Evolutionary conservation across 306 rosid genomes (phyloP).

Genomic region (Vigna mungo): DNA sequence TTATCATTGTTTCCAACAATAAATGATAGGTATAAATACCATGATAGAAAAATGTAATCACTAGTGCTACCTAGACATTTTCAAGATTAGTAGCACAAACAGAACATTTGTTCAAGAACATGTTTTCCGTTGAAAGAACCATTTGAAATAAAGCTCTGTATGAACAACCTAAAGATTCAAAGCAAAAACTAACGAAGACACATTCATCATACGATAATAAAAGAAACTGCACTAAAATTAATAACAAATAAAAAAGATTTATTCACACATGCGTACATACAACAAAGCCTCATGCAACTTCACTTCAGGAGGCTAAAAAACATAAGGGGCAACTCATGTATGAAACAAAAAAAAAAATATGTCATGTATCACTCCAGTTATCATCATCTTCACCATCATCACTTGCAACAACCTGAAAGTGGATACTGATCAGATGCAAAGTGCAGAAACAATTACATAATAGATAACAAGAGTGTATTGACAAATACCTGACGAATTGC

Average conservation of each 20-base stretch:
- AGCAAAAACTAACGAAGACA: constrained; percentile 37
- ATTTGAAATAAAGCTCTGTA: background rate
- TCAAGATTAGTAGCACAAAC: background rate
- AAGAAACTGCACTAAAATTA: constrained; percentile 51
- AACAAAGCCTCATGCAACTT: constrained; percentile 53
- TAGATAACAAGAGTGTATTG: background rate
- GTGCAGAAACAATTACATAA: background rate
- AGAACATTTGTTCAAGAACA: background rate
- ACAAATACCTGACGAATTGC: constrained; percentile 92
- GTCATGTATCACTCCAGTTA: constrained; percentile 85
- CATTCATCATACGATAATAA: constrained; percentile 41
- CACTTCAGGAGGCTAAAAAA: constrained; percentile 41
- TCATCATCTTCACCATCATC: constrained; percentile 87
- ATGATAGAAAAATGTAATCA: background rate
- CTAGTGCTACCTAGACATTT: background rate
- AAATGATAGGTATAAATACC: too few species aligned
- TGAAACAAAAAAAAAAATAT: constrained; percentile 31
- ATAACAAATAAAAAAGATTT: constrained; percentile 57
- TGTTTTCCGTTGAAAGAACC: background rate
- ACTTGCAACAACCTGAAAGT: constrained; percentile 87
- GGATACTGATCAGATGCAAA: constrained; percentile 25
- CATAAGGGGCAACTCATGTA: constrained; percentile 31
- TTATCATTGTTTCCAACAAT: too few species aligned
- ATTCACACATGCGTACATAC: constrained; percentile 61
- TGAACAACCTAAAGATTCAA: constrained; percentile 2